Base-by-base conservation (phyloP, 2,329 filamentous ascomycete genomes). In the Cladobotryum mycophilum region DNA sequence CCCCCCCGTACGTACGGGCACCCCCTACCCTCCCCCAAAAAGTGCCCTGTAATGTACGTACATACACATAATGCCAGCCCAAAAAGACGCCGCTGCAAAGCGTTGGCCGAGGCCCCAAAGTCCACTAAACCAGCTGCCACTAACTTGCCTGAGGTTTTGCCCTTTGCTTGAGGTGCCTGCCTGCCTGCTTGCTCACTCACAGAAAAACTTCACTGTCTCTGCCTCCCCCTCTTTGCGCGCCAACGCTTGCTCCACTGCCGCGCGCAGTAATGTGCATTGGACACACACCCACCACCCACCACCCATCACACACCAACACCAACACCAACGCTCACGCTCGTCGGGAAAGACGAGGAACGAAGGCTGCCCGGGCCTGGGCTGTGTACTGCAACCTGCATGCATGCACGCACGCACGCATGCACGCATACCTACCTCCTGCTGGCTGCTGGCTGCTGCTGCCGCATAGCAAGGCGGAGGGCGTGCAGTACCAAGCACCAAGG, bases 61-160 rank as follows among this genome's bases (percentile, higher is more conserved):
- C n/a, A n/a, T n/a, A n/a, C n/a, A n/a, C n/a, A n/a, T n/a, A n/a
- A n/a, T n/a, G n/a, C 25, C 20, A 20, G 22, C n/a, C 7, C 22
- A 30, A 30, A 35, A 41, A 42, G 46, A 48, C 41, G 40, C 47
- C 41, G 47, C 47, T 49, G 47, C 41, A 35, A 44, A 41, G 47
- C 47, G 47, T 49, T 41, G 41, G 50, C 41, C 50, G 36, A 36
- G 17, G 15, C 40, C 40, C 48, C 48, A 44, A 15, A 15, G 20
- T 35, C 18, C 3, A 42, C 22, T 17, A 49, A 38, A n/a, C n/a
- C 48, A 37, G 36, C 48, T 36, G 48, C 48, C 42, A 43, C 42
- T 43, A 46, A 41, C 42, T 38, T 22, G 41, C 47, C 20, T 20
- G 20, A 20, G 20, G 20, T 20, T 20, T 20, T 20, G 20, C 20